Percentiles rank a stretch among this genome's conserved stretches.
These are phyloP conservation scores for Botrytis pseudocinerea DNA, from an alignment of 2,329 filamentous ascomycete species.

Conservation along the genomic window DNA sequence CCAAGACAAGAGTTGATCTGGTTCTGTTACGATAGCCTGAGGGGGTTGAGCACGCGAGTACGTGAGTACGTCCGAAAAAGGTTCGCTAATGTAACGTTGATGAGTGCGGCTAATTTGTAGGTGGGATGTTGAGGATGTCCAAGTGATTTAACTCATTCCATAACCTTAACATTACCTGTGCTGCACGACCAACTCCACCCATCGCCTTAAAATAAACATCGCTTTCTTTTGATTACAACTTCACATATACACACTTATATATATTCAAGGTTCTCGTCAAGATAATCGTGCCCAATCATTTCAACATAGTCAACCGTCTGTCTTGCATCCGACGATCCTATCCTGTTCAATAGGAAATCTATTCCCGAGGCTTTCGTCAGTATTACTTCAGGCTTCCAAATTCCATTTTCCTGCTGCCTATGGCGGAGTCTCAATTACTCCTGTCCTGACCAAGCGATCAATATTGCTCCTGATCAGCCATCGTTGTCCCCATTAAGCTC, in stretches of 20 bases:
- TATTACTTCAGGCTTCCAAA: constrained; percentile 23
- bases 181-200: constrained; percentile 1
- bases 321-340: background rate
- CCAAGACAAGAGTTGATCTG: background rate
- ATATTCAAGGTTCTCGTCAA: background rate
- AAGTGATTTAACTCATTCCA: background rate
- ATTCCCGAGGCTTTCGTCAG: background rate
- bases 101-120: constrained; percentile 1
- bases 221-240: background rate
- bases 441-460: background rate
- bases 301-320: background rate
- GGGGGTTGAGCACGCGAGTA: background rate
- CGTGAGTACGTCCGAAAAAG: background rate
- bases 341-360: background rate
- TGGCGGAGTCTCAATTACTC: constrained; percentile 17
- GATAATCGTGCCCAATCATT: background rate
- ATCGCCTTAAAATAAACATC: constrained; percentile 15
- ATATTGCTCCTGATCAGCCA: constrained; percentile 8
- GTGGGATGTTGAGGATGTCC: background rate
- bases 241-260: background rate
- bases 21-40: background rate
- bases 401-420: constrained; percentile 22
- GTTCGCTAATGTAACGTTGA: constrained; percentile 9
- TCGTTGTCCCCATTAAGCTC: background rate
- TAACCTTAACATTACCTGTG: background rate